phyloP scores from a whole-genome alignment of 345 rosid species.

The Linum usitatissimum region DNA sequence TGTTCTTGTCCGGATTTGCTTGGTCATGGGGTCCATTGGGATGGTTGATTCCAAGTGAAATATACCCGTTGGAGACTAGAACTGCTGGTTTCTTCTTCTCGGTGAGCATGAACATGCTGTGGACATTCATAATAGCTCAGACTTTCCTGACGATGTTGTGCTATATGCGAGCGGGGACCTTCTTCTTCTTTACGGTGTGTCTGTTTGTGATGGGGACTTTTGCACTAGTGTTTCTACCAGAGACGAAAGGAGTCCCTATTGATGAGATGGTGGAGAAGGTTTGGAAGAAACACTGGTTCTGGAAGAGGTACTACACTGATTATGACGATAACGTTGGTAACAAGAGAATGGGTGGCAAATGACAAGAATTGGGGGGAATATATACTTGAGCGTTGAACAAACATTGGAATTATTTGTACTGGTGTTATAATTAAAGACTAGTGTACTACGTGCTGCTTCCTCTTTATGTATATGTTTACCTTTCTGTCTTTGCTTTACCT shows the following conservation, averaged over 20 bases:
- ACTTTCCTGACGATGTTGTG: conserved; percentile 47
- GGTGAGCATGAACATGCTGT: conserved; percentile 43
- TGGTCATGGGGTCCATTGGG: conserved; percentile 81
- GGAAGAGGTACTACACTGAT: conserved; percentile 31
- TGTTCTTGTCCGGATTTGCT: conserved; percentile 47
- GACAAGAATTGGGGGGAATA: too few species aligned
- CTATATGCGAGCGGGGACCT: conserved; percentile 32
- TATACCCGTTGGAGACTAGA: conserved; percentile 46
- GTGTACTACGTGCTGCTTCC: too few species aligned
- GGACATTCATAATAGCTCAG: conserved; percentile 48
- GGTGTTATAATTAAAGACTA: too few species aligned
- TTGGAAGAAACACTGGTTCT: conserved; percentile 59
- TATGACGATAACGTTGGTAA: conserved; percentile 8
- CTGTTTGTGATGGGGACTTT: conserved; percentile 24
- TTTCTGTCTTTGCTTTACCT: too few species aligned
- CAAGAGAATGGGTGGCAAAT: not conserved
- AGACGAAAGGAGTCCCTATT: conserved; percentile 52
- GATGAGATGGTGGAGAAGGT: conserved; percentile 47
- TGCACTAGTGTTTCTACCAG: conserved; percentile 33
- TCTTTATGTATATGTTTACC: too few species aligned
- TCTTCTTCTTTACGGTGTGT: conserved; percentile 50
- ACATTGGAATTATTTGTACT: too few species aligned
- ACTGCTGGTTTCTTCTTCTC: conserved; percentile 42
- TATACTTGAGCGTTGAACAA: too few species aligned
- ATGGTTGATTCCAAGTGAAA: conserved; percentile 63